Evolutionary conservation across 2,329 filamentous ascomycete genomes (phyloP).

Genomic region (Fusarium piperis): DNA sequence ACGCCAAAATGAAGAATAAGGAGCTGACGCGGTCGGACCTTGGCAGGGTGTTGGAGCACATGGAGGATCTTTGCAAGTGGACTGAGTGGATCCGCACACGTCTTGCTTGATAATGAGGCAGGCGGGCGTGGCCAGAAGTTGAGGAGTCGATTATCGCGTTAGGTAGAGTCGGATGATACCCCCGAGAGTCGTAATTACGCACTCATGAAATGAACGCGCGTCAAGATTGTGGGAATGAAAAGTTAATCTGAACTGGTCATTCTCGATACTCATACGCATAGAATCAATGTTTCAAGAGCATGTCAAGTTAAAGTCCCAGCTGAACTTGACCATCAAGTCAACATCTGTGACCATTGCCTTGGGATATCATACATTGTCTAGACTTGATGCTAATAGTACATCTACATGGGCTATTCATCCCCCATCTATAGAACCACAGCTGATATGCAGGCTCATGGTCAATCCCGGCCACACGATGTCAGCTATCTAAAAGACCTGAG

Average conservation of each 20-base stretch:
- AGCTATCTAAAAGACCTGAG: slow-evolving; percentile 24
- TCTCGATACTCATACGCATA: not conserved
- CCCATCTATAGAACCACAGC: not conserved
- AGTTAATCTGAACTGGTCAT: not conserved
- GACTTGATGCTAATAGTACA: not conserved
- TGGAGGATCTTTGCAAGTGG: slow-evolving; percentile 65
- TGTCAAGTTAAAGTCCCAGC: not conserved
- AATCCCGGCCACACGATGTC: not conserved
- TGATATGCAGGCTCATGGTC: not conserved
- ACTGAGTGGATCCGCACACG: slow-evolving; percentile 61
- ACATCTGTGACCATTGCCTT: not conserved
- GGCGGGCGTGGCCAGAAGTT: not conserved
- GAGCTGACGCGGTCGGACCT: slow-evolving; percentile 54
- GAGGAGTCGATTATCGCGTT: not conserved
- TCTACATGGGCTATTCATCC: not conserved
- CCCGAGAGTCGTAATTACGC: slow-evolving; percentile 19
- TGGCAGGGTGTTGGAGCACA: slow-evolving; percentile 57
- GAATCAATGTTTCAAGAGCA: not conserved
- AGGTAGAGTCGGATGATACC: slow-evolving; percentile 40
- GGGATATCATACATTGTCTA: not conserved
- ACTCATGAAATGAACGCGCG: slow-evolving; percentile 1
- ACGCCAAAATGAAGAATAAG: slow-evolving; percentile 47
- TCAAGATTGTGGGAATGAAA: not conserved
- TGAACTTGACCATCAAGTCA: not conserved
- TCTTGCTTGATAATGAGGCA: slow-evolving; percentile 33